Conservation (phyloP, 192 early-diverging fungal genomes). For the Coemansia brasiliensis region DNA sequence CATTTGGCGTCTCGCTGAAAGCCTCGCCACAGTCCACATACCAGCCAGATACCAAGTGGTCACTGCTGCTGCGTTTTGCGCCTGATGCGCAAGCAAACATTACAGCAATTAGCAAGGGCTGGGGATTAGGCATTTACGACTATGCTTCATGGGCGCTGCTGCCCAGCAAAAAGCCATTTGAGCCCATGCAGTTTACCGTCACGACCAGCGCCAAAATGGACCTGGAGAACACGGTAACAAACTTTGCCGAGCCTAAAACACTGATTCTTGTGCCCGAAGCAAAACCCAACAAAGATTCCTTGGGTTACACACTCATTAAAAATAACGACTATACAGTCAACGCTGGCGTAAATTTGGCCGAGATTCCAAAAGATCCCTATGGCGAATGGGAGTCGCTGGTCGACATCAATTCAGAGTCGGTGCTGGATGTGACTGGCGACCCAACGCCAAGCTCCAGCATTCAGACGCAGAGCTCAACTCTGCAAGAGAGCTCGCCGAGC, state of each 20-base stretch:
- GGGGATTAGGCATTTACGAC: conserved; percentile 42
- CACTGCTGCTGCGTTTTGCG: conserved; percentile 37
- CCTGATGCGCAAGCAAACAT: conserved; percentile 33
- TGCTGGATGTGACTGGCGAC: conserved; percentile 6
- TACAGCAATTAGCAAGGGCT: conserved; percentile 28
- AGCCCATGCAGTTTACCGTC: conserved; percentile 31
- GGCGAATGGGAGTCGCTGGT: conserved; percentile 29
- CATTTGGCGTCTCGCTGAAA: conserved; percentile 38
- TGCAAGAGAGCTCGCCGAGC: too few species aligned
- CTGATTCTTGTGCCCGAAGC: conserved; percentile 23
- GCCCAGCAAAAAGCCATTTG: conserved; percentile 21
- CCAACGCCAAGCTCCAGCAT: neutral
- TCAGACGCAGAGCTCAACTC: neutral
- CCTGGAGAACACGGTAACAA: conserved; percentile 23
- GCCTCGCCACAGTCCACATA: conserved; percentile 18
- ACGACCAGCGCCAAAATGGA: conserved; percentile 41
- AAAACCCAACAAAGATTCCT: conserved; percentile 5
- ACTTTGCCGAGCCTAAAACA: conserved; percentile 25
- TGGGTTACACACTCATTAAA: conserved; percentile 18
- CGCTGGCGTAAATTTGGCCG: conserved; percentile 24
- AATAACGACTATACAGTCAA: conserved; percentile 33
- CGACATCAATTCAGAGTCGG: conserved; percentile 10
- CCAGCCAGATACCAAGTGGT: conserved; percentile 25
- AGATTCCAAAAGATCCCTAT: conserved; percentile 35
- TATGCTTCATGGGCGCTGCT: conserved; percentile 41